Conservation (phyloP, 768 basidiomycete genomes). For the Amanita molliuscula region DNA sequence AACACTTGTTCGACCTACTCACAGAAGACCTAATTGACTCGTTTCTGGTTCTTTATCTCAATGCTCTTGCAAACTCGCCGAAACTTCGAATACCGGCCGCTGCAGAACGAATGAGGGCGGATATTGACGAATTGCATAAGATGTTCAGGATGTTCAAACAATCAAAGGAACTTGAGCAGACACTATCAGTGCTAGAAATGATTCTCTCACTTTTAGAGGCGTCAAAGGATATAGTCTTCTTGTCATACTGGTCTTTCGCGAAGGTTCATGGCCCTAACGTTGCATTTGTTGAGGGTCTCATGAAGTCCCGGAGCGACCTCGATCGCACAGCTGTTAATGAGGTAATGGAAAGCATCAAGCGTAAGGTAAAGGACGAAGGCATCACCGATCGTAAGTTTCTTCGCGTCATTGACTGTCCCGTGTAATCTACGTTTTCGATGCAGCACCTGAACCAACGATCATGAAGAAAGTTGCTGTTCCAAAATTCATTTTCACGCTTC, state of each 20-base stretch:
- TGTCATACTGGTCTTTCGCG: conserved; percentile 92
- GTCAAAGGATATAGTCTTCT: conserved; percentile 79
- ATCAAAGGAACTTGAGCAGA: conserved; percentile 66
- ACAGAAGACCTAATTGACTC: conserved; percentile 88
- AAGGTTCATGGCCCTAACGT: conserved; percentile 90
- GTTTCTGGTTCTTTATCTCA: conserved; percentile 86
- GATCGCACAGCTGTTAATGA: conserved; percentile 83
- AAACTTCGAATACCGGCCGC: conserved; percentile 83
- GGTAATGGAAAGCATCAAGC: conserved; percentile 87
- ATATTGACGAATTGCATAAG: conserved; percentile 65
- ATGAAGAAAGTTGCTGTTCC: conserved; percentile 86
- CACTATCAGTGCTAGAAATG: conserved; percentile 83
- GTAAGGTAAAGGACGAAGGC: conserved; percentile 87
- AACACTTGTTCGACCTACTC: conserved; percentile 84
- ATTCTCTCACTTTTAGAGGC: conserved; percentile 76
- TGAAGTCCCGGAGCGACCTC: conserved; percentile 84
- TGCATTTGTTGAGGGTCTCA: conserved; percentile 80
- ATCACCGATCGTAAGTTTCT: conserved; percentile 64
- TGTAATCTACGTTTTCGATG: neutral
- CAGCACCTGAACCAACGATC: conserved; percentile 76
- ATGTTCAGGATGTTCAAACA: conserved; percentile 79
- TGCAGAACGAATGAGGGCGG: conserved; percentile 72
- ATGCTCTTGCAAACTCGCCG: conserved; percentile 72
- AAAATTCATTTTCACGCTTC: conserved; percentile 68
- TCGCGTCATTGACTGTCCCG: neutral